Evolutionary conservation across 1,284 basidiomycete genomes (phyloP).

Genomic region (Rhodofomes roseus): DNA sequence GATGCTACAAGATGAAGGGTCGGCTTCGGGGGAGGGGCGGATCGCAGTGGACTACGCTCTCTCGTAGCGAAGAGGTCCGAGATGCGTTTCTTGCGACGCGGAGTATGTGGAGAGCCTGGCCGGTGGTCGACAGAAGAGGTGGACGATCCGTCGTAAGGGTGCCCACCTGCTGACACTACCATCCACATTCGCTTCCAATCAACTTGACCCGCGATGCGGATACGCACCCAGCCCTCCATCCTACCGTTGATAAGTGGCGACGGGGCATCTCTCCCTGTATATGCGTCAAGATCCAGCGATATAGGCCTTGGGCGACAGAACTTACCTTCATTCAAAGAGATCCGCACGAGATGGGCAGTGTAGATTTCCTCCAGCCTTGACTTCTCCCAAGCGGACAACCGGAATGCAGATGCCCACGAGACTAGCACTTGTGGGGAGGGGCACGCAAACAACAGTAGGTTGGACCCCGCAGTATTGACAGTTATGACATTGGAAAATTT

Average conservation of each 20-base stretch:
- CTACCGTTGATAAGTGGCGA: conserved; percentile 68
- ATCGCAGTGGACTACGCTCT: conserved; percentile 28
- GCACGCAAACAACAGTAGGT: conserved; percentile 87
- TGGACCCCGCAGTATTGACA: conserved; percentile 92
- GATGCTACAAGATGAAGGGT: conserved; percentile 58
- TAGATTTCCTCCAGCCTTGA: conserved; percentile 96
- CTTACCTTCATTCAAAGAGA: conserved; percentile 54
- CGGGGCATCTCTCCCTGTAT: conserved; percentile 60
- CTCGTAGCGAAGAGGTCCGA: conserved; percentile 59
- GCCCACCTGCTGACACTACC: conserved; percentile 45
- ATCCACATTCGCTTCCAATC: conserved; percentile 96
- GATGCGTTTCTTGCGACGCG: conserved; percentile 57
- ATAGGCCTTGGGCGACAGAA: conserved; percentile 18
- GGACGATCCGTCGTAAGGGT: conserved; percentile 28
- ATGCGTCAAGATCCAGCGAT: background rate
- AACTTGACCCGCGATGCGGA: conserved; percentile 90
- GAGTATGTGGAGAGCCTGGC: conserved; percentile 18
- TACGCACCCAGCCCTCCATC: conserved; percentile 91
- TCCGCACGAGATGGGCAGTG: conserved; percentile 88
- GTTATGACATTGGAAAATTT: conserved; percentile 82
- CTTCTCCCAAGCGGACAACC: conserved; percentile 94
- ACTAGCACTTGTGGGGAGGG: conserved; percentile 67
- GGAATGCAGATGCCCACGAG: conserved; percentile 90
- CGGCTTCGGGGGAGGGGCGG: conserved; percentile 35
- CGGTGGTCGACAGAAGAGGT: conserved; percentile 26